These are phyloP conservation scores for Fusarium sp. DNA, from an alignment of 2,329 filamentous ascomycete genomes.

Conservation along the genomic window DNA sequence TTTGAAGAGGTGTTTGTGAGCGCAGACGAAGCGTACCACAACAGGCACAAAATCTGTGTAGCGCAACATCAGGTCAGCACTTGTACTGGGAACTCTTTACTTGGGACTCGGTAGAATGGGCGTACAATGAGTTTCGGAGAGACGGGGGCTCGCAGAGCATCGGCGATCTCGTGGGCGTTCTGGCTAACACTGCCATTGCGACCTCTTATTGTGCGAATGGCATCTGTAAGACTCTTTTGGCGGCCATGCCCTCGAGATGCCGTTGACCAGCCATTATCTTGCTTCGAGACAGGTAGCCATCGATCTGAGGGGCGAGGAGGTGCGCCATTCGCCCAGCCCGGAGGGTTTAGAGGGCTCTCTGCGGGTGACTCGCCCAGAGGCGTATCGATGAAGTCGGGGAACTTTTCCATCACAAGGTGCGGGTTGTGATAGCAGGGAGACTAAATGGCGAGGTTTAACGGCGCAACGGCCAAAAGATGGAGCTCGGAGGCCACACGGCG, in stretches of 20 bases:
- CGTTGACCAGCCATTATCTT: conserved; percentile 46
- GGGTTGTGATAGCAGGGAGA: conserved; percentile 13
- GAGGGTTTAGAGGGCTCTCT: conserved; percentile 47
- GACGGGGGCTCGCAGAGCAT: conserved; percentile 89
- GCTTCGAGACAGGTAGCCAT: conserved; percentile 47
- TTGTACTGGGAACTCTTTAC: conserved; percentile 21
- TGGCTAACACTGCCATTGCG: conserved; percentile 88
- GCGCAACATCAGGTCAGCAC: conserved; percentile 48
- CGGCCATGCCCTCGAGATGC: conserved; percentile 69
- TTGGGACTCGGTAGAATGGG: conserved; percentile 23
- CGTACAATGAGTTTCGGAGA: conserved; percentile 88
- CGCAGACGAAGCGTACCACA: conserved; percentile 97
- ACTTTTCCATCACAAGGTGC: conserved; percentile 63
- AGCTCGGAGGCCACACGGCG: not conserved
- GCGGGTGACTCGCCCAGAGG: conserved; percentile 48
- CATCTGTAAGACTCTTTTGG: conserved; percentile 90
- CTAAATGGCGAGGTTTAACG: conserved; percentile 11
- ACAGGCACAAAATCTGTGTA: conserved; percentile 79
- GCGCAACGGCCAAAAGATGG: conserved; percentile 18
- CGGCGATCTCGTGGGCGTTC: conserved; percentile 93
- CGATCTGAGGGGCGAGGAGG: conserved; percentile 49
- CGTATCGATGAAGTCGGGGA: conserved; percentile 66
- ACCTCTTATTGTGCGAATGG: conserved; percentile 84
- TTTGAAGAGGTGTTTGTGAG: conserved; percentile 98
- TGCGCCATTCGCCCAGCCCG: conserved; percentile 48